A percentile compares a stretch with the other conserved stretches of the same genome.
These are phyloP conservation scores for Ajuga reptans DNA, from an alignment of 305 asterid genomes.

Conservation along the genomic window DNA sequence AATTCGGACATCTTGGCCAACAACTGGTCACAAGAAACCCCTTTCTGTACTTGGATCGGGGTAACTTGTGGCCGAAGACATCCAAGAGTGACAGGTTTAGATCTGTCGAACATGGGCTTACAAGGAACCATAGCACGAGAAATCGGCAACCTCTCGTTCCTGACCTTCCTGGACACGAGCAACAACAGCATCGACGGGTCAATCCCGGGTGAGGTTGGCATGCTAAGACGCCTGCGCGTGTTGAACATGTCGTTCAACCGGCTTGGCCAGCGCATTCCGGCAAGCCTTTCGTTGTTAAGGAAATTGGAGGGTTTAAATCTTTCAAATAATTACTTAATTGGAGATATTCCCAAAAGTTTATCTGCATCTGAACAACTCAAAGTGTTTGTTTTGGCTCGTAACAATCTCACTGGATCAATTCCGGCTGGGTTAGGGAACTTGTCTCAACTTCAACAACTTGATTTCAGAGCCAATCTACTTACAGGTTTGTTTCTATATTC, in stretches of 20 bases:
- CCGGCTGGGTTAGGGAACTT: neutral
- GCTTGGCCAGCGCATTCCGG: neutral
- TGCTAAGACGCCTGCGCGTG: neutral
- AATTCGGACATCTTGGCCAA: neutral
- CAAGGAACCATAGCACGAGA: neutral
- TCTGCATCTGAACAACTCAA: neutral
- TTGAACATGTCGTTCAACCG: neutral
- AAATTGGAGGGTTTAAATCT: neutral
- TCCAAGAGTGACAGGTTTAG: neutral
- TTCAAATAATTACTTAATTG: neutral
- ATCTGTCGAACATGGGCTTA: neutral
- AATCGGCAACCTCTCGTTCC: conserved; percentile 10
- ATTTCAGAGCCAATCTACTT: neutral
- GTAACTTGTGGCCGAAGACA: neutral
- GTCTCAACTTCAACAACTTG: neutral
- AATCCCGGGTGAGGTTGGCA: neutral
- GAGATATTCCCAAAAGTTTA: neutral
- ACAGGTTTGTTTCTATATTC: too few relatives aligned
- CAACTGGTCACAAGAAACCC: neutral
- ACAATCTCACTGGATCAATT: neutral
- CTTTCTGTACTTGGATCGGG: neutral
- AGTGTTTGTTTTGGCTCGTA: neutral
- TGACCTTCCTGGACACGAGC: neutral
- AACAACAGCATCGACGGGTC: neutral
- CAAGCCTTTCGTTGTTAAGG: neutral